A percentile compares a stretch with the other conserved stretches of the same genome.
These are phyloP conservation scores for Collybiopsis luxurians DNA, from an alignment of 768 basidiomycete genomes.

Conservation along the genomic window DNA sequence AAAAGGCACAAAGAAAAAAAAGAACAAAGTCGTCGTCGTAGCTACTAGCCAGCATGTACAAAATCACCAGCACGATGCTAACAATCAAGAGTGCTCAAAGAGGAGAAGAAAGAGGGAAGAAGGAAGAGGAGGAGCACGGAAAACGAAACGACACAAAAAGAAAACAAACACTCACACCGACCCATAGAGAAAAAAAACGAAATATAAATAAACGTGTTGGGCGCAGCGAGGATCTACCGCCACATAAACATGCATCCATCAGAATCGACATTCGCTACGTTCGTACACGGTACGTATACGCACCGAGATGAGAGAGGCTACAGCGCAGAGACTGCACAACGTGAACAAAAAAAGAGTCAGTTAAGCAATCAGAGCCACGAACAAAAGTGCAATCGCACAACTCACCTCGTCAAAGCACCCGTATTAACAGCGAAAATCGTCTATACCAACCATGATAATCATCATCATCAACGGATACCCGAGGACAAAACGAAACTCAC, in stretches of 20 bases:
- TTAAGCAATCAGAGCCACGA: background rate
- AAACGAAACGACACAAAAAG: background rate
- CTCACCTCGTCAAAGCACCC: conserved; percentile 35
- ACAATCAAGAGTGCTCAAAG: background rate
- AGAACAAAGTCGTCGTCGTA: too few relatives aligned
- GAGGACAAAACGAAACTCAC: conserved; percentile 17
- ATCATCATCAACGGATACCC: background rate
- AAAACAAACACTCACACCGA: conserved; percentile 43
- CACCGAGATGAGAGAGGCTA: conserved; percentile 53
- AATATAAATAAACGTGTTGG: conserved; percentile 52
- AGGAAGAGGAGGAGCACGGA: background rate
- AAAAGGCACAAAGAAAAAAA: too few relatives aligned
- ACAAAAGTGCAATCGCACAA: background rate
- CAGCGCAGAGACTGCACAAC: conserved; percentile 43
- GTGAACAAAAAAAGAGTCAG: background rate
- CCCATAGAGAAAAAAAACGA: conserved; percentile 61
- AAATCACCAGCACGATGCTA: too few relatives aligned
- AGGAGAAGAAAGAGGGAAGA: background rate
- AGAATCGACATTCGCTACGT: background rate
- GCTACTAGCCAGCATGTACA: too few relatives aligned
- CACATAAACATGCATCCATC: conserved; percentile 1
- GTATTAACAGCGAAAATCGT: conserved; percentile 46
- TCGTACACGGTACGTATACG: background rate
- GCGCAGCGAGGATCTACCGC: conserved; percentile 51
- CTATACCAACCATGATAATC: conserved; percentile 19